These are phyloP conservation scores for Trichaptum fuscoviolaceum DNA, from an alignment of 768 basidiomycete genomes.

Conservation along the genomic window DNA sequence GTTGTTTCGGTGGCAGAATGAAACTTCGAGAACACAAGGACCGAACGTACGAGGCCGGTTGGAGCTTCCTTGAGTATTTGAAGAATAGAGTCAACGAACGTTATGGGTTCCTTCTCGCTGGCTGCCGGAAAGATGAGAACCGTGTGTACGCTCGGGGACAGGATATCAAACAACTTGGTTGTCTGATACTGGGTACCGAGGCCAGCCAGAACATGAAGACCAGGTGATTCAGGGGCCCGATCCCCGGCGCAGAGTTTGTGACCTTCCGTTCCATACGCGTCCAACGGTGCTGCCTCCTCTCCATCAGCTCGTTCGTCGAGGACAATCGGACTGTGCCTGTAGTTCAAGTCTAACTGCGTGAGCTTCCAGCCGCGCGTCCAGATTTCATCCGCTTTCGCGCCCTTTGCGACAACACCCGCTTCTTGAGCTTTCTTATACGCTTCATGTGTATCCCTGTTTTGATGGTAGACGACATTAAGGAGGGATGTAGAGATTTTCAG, in stretches of 20 bases:
- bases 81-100: slow-evolving; percentile 12
- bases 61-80: neutral
- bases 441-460: slow-evolving; percentile 4
- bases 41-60: neutral
- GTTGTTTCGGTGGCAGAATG: neutral
- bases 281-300: slow-evolving; percentile 13
- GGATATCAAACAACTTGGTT: slow-evolving; percentile 30
- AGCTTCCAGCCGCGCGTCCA: slow-evolving; percentile 23
- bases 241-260: slow-evolving; percentile 35
- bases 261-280: slow-evolving; percentile 19
- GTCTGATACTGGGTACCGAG: slow-evolving; percentile 7
- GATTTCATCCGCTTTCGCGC: slow-evolving; percentile 11
- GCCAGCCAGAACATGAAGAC: slow-evolving; percentile 15
- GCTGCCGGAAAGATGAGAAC: slow-evolving; percentile 34
- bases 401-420: slow-evolving; percentile 2
- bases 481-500: slow-evolving; percentile 33
- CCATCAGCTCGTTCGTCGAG: slow-evolving; percentile 32
- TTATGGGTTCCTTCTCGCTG: slow-evolving; percentile 9
- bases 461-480: slow-evolving; percentile 9
- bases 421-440: slow-evolving; percentile 16
- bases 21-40: neutral
- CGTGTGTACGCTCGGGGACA: slow-evolving; percentile 32
- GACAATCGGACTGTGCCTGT: slow-evolving; percentile 44
- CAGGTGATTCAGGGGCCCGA: slow-evolving; percentile 40
- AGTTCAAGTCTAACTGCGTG: slow-evolving; percentile 47